phyloP scores from a whole-genome alignment of 1,139 yeast genomes.

The Suhomyces guaymorum region DNA sequence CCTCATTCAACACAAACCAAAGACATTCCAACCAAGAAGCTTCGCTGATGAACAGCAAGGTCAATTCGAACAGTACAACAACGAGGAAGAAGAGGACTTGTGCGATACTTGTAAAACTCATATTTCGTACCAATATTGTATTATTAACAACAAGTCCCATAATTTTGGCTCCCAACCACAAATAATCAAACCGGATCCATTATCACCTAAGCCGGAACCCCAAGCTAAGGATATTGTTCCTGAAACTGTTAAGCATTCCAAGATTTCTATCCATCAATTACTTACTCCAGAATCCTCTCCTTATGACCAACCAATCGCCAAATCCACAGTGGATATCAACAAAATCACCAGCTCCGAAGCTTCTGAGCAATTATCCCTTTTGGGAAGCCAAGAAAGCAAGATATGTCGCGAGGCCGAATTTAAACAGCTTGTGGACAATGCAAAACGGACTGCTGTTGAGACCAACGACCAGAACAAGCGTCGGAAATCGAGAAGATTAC shows the following conservation, averaged over 20 bases:
- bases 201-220: constrained; percentile 4
- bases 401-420: constrained; percentile 10
- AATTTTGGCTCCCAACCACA: constrained; percentile 19
- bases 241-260: constrained; percentile 1
- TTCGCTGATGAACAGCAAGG: constrained; percentile 23
- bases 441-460: constrained; percentile 14
- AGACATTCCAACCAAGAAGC: constrained; percentile 16
- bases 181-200: constrained; percentile 4
- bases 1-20: constrained; percentile 17
- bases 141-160: constrained; percentile 30
- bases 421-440: constrained; percentile 10
- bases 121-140: constrained; percentile 40
- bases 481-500: constrained; percentile 9
- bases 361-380: constrained; percentile 7
- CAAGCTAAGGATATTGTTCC: neutral
- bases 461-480: constrained; percentile 6
- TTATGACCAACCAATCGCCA: constrained; percentile 15
- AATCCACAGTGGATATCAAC: constrained; percentile 2
- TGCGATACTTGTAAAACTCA: constrained; percentile 45
- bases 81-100: constrained; percentile 38
- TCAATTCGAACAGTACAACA: constrained; percentile 16
- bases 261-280: constrained; percentile 24
- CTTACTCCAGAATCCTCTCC: constrained; percentile 45
- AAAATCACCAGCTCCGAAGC: constrained; percentile 11
- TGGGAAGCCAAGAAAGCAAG: constrained; percentile 2